Base-by-base conservation (phyloP, 208 protist species). In the Acanthamoeba castellanii region DNA sequence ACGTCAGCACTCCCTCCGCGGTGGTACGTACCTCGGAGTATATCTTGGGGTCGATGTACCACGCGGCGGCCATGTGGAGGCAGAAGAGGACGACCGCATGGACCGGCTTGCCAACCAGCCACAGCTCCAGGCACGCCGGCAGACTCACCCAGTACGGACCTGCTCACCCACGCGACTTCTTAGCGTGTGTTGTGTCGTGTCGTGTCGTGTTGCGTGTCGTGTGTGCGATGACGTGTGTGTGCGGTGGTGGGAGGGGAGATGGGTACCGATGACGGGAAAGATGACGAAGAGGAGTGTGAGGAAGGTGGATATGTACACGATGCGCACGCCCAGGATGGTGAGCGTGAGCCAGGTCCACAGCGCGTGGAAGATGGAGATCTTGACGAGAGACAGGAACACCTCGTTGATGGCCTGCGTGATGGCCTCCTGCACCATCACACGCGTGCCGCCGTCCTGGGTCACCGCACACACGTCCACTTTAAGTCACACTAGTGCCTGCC, bases 351-450 rank as follows among this genome's bases (percentile, higher is more conserved):
- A 92, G 11, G 59, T 76, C 87, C 87, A 92, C 37, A 92, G 61
- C 4, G 37, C 87, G 59, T 92, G 87, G 32, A 92, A 92, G 8
- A 92, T n/a, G 61, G 61, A 66, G 42, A 92, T 68, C 61, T 92
- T 92, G 50, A 92, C 30, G 14, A 76, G 37, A 4, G 87, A 92
- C 25, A 76, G 87, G 42, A 92, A 76, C n/a, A 92, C 87, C 61
- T 92, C 59, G 59, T 92, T 92, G 37, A 92, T 92, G 16, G 87
- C 87, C 37, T 92, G 87, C 37, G 37, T 92, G 87, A 92, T 92
- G 20, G 87, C 55, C 57, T 92, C 61, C 61, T 92, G 37, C 18
- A 92, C 87, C 59, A 74, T 55, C 61, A 42, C 30, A 18, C 87
- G 30, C 78, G 78, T 78, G 37, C 50, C 45, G 22, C 81, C 81